A percentile compares a stretch with the other conserved stretches of the same genome.
These are phyloP conservation scores for Trametes pubescens DNA, from an alignment of 1,284 basidiomycete species.

Conservation along the genomic window DNA sequence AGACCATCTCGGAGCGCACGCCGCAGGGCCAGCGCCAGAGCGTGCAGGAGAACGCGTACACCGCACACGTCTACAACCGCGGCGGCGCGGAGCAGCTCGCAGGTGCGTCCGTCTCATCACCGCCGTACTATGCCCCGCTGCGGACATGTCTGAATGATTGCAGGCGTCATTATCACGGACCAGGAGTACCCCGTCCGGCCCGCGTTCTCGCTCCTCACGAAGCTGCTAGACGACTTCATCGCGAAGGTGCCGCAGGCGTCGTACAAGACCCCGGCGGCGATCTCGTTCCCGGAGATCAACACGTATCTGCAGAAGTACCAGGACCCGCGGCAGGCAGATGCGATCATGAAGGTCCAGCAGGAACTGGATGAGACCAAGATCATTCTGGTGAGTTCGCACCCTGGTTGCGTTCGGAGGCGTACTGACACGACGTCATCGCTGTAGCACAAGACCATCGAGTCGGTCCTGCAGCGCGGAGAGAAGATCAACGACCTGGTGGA, in stretches of 20 bases:
- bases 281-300: conserved; percentile 78
- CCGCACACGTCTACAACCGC: conserved; percentile 91
- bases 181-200: conserved; percentile 97
- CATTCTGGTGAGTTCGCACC: conserved; percentile 71
- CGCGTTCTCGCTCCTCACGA: conserved; percentile 95
- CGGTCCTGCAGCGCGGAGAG: conserved; percentile 95
- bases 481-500: conserved; percentile 98
- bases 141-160: neutral
- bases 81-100: conserved; percentile 83
- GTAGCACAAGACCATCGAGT: conserved; percentile 99
- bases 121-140: neutral
- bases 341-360: conserved; percentile 98
- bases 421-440: neutral
- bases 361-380: conserved; percentile 99
- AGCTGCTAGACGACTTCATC: conserved; percentile 93
- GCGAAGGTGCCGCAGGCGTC: conserved; percentile 79
- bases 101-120: conserved; percentile 61
- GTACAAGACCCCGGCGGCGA: conserved; percentile 66
- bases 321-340: conserved; percentile 97
- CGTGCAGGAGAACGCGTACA: conserved; percentile 95
- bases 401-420: neutral
- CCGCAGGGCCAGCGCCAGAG: conserved; percentile 89
- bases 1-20: conserved; percentile 94
- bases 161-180: conserved; percentile 94
- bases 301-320: conserved; percentile 94